Conservation (phyloP, 305 asterid genomes). For the Fraxinus platypoda region DNA sequence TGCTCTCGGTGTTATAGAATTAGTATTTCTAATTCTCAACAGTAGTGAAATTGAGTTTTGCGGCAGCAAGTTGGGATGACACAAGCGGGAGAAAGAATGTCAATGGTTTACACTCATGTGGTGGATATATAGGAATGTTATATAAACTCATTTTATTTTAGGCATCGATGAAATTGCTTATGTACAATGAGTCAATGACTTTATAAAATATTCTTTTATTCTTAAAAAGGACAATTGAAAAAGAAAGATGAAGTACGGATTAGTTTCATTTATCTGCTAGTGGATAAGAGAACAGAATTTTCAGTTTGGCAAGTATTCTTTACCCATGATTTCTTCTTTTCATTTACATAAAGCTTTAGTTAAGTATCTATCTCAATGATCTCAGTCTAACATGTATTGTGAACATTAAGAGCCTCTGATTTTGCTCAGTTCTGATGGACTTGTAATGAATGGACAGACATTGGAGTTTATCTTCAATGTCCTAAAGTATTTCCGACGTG, state of each 20-base stretch:
- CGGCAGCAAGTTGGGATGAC: neutral
- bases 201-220: neutral
- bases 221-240: neutral
- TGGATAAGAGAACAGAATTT: slow-evolving; percentile 7
- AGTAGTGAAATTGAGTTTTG: neutral
- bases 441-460: neutral
- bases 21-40: neutral
- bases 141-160: slow-evolving; percentile 3
- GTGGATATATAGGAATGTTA: neutral
- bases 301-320: neutral
- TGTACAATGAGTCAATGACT: slow-evolving; percentile 16
- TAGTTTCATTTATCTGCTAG: neutral
- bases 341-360: neutral
- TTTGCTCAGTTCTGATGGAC: neutral
- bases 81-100: slow-evolving; percentile 21
- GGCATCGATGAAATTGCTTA: neutral
- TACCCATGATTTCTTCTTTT: neutral
- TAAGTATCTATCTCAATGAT: neutral
- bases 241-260: neutral
- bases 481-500: neutral
- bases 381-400: neutral
- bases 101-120: slow-evolving; percentile 4
- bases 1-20: neutral
- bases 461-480: neutral
- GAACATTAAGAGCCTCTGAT: neutral